Percentiles rank a stretch among this genome's conserved stretches.
phyloP scores from a whole-genome alignment of 78 protist species.

The Mantamonas sphyraenae region DNA sequence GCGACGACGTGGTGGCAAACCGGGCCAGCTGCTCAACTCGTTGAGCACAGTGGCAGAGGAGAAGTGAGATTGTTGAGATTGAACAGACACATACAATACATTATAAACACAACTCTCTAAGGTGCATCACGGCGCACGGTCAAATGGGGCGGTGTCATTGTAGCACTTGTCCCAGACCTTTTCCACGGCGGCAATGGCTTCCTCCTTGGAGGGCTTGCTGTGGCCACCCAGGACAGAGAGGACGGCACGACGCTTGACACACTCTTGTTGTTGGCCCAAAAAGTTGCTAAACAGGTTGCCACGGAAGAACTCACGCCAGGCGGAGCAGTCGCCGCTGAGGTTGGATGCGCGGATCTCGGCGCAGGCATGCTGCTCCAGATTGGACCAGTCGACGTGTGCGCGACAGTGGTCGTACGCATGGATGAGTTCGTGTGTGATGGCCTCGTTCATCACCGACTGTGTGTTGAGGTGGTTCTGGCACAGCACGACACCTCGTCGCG shows the following conservation, averaged over 20 bases:
- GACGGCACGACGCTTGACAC: constrained; percentile 22
- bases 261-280: constrained; percentile 18
- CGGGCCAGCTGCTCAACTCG: too few species aligned
- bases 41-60: too few species aligned
- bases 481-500: not conserved
- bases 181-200: not conserved
- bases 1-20: too few species aligned
- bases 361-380: constrained; percentile 64
- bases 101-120: too few species aligned
- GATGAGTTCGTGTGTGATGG: constrained; percentile 61
- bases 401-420: constrained; percentile 70
- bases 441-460: not conserved
- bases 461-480: constrained; percentile 2
- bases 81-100: too few species aligned
- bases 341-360: constrained; percentile 75
- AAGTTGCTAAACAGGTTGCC: constrained; percentile 6
- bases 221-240: too few species aligned
- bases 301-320: constrained; percentile 6
- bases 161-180: not conserved
- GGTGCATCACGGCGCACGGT: not conserved
- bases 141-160: not conserved
- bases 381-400: constrained; percentile 41
- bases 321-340: constrained; percentile 69
- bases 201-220: not conserved
- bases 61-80: too few species aligned